Evolutionary conservation across 148 eudicot species (phyloP), one percentile per base, ranked within the genome.

Genomic region (Chenopodium berlandieri): DNA sequence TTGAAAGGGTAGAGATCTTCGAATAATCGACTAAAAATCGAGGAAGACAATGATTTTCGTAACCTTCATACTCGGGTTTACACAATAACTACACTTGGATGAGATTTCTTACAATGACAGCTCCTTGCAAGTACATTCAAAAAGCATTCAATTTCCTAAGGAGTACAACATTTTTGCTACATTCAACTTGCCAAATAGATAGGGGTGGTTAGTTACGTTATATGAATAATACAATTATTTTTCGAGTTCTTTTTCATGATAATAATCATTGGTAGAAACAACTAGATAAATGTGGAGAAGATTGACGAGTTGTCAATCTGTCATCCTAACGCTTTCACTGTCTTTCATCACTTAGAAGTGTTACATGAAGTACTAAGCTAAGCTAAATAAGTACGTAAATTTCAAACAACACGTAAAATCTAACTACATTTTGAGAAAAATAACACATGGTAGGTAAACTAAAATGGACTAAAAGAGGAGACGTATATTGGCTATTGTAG

Each of bases 341-440:
- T 71, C 56, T 34, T 71, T 54, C 68, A 71, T 13, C 4, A 58
- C 56, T 71, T 2, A 27, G 34, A 48, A n/a, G 31, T 74, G 37
- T 74, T 50, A 23, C 30, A 74, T 5, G 12, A 17, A 14, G 60
- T 54, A 54, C 44, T 54, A 79, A 47, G 30, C 62, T 30, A n/a
- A 78, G 46, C 74, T 78, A 78, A 48, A 27, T 37, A 79, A 32
- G 64, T 40, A 78, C 63, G 37, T 19, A 63, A 73, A 67, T 40
- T 40, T 40, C 44, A 0, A 40, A 40, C 7, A 40, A 40, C 44
- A 78, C 63, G 37, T 19, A 63, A 73, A 67, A 13, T 34, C 34
- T 63, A 34, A 71, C 62, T 16, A 2, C 19, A 32, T 23, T 19
- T 40, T 23, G 16, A 63, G 58, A 64, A 44, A 23, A 46, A 23